Evolutionary conservation across 805 yeast genomes (phyloP).

Genomic region (Candida coleopterorum): DNA sequence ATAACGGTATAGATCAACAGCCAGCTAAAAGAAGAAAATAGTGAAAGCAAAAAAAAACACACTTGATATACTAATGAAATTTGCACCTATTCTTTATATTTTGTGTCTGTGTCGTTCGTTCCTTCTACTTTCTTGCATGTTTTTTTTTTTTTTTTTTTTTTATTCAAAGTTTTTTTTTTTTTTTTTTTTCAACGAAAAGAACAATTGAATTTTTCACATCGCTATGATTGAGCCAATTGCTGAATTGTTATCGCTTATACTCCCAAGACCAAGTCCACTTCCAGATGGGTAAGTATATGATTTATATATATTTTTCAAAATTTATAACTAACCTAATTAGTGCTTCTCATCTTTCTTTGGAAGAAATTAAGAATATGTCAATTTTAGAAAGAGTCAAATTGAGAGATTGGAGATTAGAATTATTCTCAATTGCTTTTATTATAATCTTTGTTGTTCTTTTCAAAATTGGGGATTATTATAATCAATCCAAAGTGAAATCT

Average conservation of each 20-base stretch:
- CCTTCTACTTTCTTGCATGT: too few relatives aligned
- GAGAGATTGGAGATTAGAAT: constrained; percentile 79
- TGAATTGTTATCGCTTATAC: too few relatives aligned
- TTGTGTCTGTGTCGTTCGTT: too few relatives aligned
- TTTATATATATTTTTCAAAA: too few relatives aligned
- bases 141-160: too few relatives aligned
- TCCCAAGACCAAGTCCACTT: too few relatives aligned
- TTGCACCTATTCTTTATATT: too few relatives aligned
- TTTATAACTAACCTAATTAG: constrained; percentile 11
- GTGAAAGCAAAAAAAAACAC: too few relatives aligned
- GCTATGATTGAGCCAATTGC: too few relatives aligned
- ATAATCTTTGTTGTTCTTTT: constrained; percentile 45
- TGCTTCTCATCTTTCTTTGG: constrained; percentile 28
- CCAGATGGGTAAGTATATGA: constrained; percentile 7
- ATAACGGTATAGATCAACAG: constrained; percentile 17
- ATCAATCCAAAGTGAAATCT: constrained; percentile 49
- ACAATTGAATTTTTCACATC: too few relatives aligned
- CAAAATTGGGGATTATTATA: constrained; percentile 55
- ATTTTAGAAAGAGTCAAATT: constrained; percentile 50
- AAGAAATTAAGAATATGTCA: constrained; percentile 57
- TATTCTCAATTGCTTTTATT: constrained; percentile 49
- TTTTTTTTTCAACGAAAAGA: constrained; percentile 2
- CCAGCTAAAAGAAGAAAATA: constrained; percentile 8
- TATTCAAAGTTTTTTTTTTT: too few relatives aligned
- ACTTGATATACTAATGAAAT: too few relatives aligned